These are phyloP conservation scores for Ambispora gerdemannii DNA, from an alignment of 192 early-diverging fungal genomes.

Conservation along the genomic window DNA sequence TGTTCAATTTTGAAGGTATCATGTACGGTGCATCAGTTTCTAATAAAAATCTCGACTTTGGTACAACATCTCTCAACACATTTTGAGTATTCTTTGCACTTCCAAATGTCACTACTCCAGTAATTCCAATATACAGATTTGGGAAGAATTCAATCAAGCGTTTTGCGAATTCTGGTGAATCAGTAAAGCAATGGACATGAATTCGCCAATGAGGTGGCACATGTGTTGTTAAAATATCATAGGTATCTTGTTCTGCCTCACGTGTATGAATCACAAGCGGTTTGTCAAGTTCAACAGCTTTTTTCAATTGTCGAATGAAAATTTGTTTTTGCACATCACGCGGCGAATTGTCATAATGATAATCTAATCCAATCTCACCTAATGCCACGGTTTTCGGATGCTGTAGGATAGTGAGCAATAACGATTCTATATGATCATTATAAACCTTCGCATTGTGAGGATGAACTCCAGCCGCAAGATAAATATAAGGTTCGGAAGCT, in stretches of 20 bases:
- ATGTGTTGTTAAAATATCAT: conserved; percentile 10
- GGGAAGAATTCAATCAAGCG: conserved; percentile 21
- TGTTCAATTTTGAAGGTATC: conserved; percentile 23
- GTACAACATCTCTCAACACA: not conserved
- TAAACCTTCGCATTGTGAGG: conserved; percentile 27
- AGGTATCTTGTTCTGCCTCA: conserved; percentile 31
- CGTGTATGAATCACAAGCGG: conserved; percentile 28
- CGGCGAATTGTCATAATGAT: conserved; percentile 29
- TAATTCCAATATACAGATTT: conserved; percentile 29
- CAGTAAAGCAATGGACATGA: conserved; percentile 31
- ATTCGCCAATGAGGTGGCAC: conserved; percentile 26
- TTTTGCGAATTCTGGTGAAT: conserved; percentile 24
- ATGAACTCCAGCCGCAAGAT: conserved; percentile 26
- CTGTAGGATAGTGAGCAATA: conserved; percentile 9
- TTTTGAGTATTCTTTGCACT: conserved; percentile 28
- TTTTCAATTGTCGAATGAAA: conserved; percentile 13
- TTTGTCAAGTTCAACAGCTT: conserved; percentile 15
- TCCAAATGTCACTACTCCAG: conserved; percentile 28
- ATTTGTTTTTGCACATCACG: conserved; percentile 15
- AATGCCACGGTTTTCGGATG: conserved; percentile 24
- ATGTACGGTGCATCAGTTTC: conserved; percentile 32
- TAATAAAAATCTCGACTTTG: conserved; percentile 18
- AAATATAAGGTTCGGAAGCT: conserved; percentile 15
- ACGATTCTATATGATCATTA: conserved; percentile 22
- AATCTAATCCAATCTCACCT: conserved; percentile 28